Base-by-base conservation (phyloP, 352 stramenopile genomes). In the Phytophthora capsici region DNA sequence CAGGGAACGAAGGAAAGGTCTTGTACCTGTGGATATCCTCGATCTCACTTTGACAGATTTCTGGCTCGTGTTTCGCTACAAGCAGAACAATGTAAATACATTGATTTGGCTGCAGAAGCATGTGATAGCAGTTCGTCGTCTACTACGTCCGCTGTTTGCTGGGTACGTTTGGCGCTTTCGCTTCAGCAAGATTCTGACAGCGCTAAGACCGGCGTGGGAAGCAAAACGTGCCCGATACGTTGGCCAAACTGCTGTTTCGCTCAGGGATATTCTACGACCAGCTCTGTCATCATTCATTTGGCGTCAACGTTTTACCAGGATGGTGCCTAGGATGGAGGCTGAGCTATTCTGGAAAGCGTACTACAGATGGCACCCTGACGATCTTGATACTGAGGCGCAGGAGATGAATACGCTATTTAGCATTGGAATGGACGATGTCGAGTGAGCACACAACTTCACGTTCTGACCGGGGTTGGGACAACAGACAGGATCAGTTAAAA, bases 1-100 rank as follows among this genome's bases (percentile, higher is more conserved):
- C 0, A 26, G 5, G 16, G 20, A 72, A 32, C 13, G 49, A 41
- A 69, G 63, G 48, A 53, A 56, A 17, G 30, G 63, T 22, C 13
- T 72, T 6, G 10, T 80, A 26, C 64, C 72, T 7, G 57, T 80
- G 4, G 72, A 80, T 45, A 62, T 77, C 16, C 79, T 72, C 25
- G 59, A 82, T 47, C 54, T 30, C 4, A 5, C 36, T 2, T 32
- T 50, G 28, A 54, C 69, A 20, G 36, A 68, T 4, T 19, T 23
- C 1, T 78, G 61, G 65, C 43, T 61, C 2, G 5, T 0, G 5
- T 52, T 62, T 38, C 53, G 22, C 28, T 34, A 34, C 28, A 34
- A 34, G 28, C 28, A 34, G 9, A 34, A 9, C 28, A 34, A 34
- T 34, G 28, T 34, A 12, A 34, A 34, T 14, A 34, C 8, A 9